Percentiles rank a stretch among this genome's conserved stretches.
Evolutionary conservation across 2,329 filamentous ascomycete genomes (phyloP).

Genomic region (Fusarium sp.): DNA sequence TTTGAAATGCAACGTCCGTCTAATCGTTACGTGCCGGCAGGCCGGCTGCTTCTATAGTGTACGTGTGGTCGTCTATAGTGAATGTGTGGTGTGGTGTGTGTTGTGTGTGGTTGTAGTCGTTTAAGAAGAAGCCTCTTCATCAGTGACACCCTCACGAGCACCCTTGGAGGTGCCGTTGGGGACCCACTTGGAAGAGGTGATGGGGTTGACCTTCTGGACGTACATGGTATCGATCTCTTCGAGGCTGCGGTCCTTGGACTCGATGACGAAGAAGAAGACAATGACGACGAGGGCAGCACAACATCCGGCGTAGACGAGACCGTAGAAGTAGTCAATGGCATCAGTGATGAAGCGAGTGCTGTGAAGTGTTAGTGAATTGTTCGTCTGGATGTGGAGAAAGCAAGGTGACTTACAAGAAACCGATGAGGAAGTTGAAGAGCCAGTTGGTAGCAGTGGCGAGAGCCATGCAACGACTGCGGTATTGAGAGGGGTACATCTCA

Average conservation of each 20-base stretch:
- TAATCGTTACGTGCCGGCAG: constrained; percentile 33
- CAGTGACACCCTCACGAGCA: constrained; percentile 27
- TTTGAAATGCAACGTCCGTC: constrained; percentile 31
- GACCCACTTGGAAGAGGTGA: constrained; percentile 55
- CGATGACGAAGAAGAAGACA: constrained; percentile 82
- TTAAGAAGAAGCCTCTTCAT: constrained; percentile 40
- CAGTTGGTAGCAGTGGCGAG: constrained; percentile 70
- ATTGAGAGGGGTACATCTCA: constrained; percentile 72
- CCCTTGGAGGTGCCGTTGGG: constrained; percentile 24
- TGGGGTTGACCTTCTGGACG: constrained; percentile 63
- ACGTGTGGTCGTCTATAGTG: constrained; percentile 7
- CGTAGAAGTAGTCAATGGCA: constrained; percentile 76
- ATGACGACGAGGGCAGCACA: constrained; percentile 72
- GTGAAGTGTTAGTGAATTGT: constrained; percentile 36
- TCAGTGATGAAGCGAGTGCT: constrained; percentile 79
- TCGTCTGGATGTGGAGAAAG: fast-evolving
- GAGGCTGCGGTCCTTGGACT: constrained; percentile 77
- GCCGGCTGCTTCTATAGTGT: constrained; percentile 27
- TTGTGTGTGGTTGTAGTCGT: background rate
- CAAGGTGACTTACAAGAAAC: constrained; percentile 58
- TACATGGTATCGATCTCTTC: constrained; percentile 87
- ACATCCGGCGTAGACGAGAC: constrained; percentile 78
- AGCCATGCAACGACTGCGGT: constrained; percentile 66
- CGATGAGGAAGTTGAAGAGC: constrained; percentile 74
- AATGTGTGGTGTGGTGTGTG: background rate